Evolutionary conservation across 2,329 filamentous ascomycete genomes (phyloP), one percentile per base, ranked within the genome.

Genomic region (Botryotinia calthae): DNA sequence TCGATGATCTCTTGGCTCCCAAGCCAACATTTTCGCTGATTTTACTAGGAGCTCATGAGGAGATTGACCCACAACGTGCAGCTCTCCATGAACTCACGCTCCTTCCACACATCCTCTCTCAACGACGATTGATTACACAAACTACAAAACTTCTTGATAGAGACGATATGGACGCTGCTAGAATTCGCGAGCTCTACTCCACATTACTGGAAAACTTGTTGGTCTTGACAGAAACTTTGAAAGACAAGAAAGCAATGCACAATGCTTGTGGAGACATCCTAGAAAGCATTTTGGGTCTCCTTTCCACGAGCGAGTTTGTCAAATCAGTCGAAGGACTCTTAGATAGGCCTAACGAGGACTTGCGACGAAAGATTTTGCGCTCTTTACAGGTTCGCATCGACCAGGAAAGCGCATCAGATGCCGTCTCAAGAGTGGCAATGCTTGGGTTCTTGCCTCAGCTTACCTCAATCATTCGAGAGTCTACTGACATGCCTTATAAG

Each of bases 251-350:
- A 80, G 79, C 81, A 54, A 82, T 91, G 16, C 87, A 90, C 78
- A 83, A 79, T 78, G 85, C 86, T 67, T 90, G 88, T 78, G 91
- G 92, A 56, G 89, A 92, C 72, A 88, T 93, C 1, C 86, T 98
- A 65, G 90, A 92, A 28, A 91, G 92, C 75, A 85, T 97, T n/a
- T 86, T 99, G 68, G 91, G 93, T 75, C 87, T 98, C 10, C 86
- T 97, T 59, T 95, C 95, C 0, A 94, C 95, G 4, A 87, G 90
- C 70, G 94, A 98, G 82, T 96, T 98, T 81, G 90, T 98, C 81
- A 93, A 93, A 81, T 93, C 94, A 16, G 91, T 97, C 58, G 93
- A 97, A 80, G 89, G 90, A 42, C 86, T 99, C 44, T 88, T 98
- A 51, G 88, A 93, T 76, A 89, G 91, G 66, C 89, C 92, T 9